phyloP scores from a whole-genome alignment of 768 basidiomycete genomes.

The Coprinopsis cinerea region DNA sequence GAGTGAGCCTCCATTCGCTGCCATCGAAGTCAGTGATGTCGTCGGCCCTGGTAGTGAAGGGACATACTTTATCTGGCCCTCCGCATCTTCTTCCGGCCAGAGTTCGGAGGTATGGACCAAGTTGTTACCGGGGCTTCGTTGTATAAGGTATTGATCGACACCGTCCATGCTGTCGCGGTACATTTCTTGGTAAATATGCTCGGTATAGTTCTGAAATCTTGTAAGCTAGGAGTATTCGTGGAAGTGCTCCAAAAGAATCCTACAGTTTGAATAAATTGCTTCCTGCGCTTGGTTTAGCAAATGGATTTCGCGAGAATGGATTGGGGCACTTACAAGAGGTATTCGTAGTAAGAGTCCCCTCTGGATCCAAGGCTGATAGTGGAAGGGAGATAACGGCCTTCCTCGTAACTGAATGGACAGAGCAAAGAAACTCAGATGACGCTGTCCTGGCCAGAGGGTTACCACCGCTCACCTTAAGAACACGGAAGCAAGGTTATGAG shows the following conservation, averaged over 20 bases:
- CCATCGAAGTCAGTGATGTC: background rate
- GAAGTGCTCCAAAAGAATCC: background rate
- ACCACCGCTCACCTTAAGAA: constrained; percentile 59
- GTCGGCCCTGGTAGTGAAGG: background rate
- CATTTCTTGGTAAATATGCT: constrained; percentile 74
- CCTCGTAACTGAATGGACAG: constrained; percentile 36
- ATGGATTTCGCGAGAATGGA: background rate
- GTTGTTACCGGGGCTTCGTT: constrained; percentile 49
- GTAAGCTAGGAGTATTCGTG: background rate
- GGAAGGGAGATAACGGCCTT: constrained; percentile 48
- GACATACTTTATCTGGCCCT: constrained; percentile 27
- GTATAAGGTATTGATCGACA: constrained; percentile 68
- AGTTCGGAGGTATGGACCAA: constrained; percentile 83
- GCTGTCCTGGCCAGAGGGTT: background rate
- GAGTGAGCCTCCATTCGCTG: constrained; percentile 65
- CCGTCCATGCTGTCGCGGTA: constrained; percentile 82
- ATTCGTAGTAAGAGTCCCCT: constrained; percentile 93
- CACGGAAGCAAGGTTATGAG: constrained; percentile 75
- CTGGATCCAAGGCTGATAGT: constrained; percentile 90
- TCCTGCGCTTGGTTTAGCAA: constrained; percentile 29
- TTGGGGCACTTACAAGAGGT: constrained; percentile 55
- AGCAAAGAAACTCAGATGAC: background rate
- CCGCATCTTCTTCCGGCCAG: constrained; percentile 41
- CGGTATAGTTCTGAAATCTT: constrained; percentile 62
- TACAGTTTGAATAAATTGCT: constrained; percentile 84